Conservation (phyloP, 108 stramenopile genomes). For the Skeletonema menzelii region DNA sequence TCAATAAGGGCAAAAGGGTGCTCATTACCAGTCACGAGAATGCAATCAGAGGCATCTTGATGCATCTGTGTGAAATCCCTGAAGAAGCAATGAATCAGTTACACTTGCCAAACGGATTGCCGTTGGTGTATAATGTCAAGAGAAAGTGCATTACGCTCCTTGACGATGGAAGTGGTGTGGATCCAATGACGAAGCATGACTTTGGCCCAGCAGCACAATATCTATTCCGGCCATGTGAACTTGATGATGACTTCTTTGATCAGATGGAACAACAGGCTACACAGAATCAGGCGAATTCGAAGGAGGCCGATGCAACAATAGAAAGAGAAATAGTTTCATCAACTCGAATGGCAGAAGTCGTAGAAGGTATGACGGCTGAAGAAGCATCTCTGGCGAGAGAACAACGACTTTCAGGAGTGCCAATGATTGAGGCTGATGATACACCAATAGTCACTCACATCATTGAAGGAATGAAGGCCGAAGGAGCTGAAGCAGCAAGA, state of each 20-base stretch:
- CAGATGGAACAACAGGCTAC: slow-evolving; percentile 35
- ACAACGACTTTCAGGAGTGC: too few species aligned
- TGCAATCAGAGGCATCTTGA: slow-evolving; percentile 90
- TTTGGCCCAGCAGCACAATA: slow-evolving; percentile 80
- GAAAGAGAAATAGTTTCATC: neutral
- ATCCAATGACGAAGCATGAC: slow-evolving; percentile 61
- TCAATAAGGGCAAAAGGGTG: slow-evolving; percentile 87
- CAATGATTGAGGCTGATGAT: too few species aligned
- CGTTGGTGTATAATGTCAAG: slow-evolving; percentile 74
- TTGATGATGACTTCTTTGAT: slow-evolving; percentile 48
- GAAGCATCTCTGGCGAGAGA: too few species aligned
- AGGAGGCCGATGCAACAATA: neutral
- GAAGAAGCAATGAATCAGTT: slow-evolving; percentile 84
- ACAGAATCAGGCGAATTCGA: neutral
- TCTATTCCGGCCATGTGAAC: slow-evolving; percentile 69
- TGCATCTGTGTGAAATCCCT: slow-evolving; percentile 91
- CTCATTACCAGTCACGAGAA: slow-evolving; percentile 92
- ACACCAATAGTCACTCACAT: too few species aligned
- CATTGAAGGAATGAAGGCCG: too few species aligned
- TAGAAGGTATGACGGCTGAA: too few species aligned
- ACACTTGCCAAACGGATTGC: slow-evolving; percentile 88
- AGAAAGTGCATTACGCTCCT: slow-evolving; percentile 70
- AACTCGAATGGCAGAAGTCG: neutral
- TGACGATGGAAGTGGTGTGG: slow-evolving; percentile 58
- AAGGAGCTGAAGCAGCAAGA: too few species aligned